phyloP scores from a whole-genome alignment of 1,139 yeast genomes.

The Zhuliangozyma parablackwelliae region DNA sequence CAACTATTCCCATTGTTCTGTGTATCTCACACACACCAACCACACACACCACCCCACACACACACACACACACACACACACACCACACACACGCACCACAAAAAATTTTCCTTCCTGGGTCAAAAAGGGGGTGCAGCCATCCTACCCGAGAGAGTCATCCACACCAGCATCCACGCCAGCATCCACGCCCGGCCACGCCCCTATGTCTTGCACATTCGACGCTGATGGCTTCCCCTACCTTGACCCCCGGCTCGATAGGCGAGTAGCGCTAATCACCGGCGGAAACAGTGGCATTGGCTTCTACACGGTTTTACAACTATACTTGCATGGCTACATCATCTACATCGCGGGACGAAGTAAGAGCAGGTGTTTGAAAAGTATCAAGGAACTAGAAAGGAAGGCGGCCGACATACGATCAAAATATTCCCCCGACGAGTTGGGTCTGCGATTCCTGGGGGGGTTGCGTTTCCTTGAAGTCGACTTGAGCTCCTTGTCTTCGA shows the following conservation, averaged over 20 bases:
- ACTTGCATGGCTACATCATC: slow-evolving; percentile 71
- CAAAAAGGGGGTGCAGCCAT: too few relatives aligned
- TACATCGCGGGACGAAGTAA: slow-evolving; percentile 70
- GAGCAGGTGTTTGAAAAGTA: slow-evolving; percentile 52
- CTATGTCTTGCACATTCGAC: not conserved
- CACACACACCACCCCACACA: too few relatives aligned
- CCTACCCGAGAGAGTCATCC: not conserved
- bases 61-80: too few relatives aligned
- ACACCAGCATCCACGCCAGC: not conserved
- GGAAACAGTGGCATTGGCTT: slow-evolving; percentile 81
- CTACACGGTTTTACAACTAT: slow-evolving; percentile 69
- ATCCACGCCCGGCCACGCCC: too few relatives aligned
- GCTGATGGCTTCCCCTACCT: slow-evolving; percentile 28
- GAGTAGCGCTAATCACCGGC: slow-evolving; percentile 72
- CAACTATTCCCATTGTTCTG: too few relatives aligned
- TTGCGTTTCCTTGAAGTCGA: slow-evolving; percentile 60
- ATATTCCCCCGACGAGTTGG: slow-evolving; percentile 12
- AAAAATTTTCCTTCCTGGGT: too few relatives aligned
- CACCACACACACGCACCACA: too few relatives aligned
- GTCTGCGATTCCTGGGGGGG: slow-evolving; percentile 45
- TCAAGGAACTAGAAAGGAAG: slow-evolving; percentile 49
- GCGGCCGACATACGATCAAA: slow-evolving; percentile 33
- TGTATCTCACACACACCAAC: too few relatives aligned
- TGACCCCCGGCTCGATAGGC: slow-evolving; percentile 39
- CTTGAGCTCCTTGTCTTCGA: slow-evolving; percentile 53